Conservation (phyloP, 2,329 filamentous ascomycete species). For the Sphaerulina populicola region DNA sequence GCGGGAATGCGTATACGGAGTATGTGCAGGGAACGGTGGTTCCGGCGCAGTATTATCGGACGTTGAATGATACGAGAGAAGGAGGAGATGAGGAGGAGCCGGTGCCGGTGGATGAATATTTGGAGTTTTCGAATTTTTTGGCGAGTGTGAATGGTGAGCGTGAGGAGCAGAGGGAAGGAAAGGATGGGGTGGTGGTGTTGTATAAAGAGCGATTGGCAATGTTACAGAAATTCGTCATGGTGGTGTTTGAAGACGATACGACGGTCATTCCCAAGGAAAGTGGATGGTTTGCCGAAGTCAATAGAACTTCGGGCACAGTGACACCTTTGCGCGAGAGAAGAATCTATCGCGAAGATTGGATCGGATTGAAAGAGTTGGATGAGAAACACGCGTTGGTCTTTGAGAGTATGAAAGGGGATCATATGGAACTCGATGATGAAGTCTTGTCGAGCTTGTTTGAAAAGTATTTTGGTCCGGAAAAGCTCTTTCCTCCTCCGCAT, state of each 20-base stretch:
- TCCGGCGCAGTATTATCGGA: conserved; percentile 90
- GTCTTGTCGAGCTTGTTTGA: conserved; percentile 58
- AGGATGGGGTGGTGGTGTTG: conserved; percentile 32
- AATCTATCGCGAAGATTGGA: conserved; percentile 87
- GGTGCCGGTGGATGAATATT: conserved; percentile 51
- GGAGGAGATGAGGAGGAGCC: conserved; percentile 34
- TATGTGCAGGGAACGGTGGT: conserved; percentile 74
- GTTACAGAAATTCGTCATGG: conserved; percentile 77
- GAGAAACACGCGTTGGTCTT: conserved; percentile 71
- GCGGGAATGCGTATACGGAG: conserved; percentile 68
- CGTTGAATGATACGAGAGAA: conserved; percentile 53
- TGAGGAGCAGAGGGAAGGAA: conserved; percentile 41
- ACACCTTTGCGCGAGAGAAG: conserved; percentile 59
- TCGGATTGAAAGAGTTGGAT: conserved; percentile 74
- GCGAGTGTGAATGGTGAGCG: conserved; percentile 93
- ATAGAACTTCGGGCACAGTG: conserved; percentile 53
- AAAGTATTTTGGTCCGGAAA: conserved; percentile 53
- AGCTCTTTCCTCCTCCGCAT: not conserved
- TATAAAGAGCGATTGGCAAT: conserved; percentile 64
- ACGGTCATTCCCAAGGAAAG: conserved; percentile 86
- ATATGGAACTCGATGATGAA: conserved; percentile 70
- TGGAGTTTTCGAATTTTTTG: conserved; percentile 75
- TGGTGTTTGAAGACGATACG: conserved; percentile 76
- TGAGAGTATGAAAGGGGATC: conserved; percentile 61
- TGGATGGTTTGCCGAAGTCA: conserved; percentile 83